Conservation (phyloP, 139 green algal genomes). For the Choricystis sp. region DNA sequence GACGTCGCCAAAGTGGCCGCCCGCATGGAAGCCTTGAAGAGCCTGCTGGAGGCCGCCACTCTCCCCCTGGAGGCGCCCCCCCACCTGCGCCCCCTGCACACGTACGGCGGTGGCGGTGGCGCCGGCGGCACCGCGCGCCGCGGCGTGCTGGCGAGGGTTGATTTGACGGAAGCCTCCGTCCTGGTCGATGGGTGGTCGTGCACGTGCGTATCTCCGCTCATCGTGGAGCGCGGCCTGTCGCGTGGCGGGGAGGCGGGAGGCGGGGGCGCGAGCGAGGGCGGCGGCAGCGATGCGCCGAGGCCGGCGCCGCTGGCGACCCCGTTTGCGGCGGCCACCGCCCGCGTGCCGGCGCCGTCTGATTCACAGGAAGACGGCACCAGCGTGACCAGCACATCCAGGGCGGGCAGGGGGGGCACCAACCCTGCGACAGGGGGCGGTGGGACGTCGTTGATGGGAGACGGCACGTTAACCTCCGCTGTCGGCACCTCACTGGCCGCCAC, state of each 20-base stretch:
- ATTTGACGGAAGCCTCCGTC: background rate
- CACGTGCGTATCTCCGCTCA: background rate
- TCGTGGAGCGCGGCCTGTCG: background rate
- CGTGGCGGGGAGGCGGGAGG: background rate
- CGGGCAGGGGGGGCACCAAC: no score
- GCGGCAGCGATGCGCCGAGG: background rate
- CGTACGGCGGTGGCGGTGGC: no score
- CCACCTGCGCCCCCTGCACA: no score
- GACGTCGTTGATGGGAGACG: no score
- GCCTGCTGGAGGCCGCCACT: background rate
- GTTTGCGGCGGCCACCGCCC: background rate
- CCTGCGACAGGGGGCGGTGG: no score
- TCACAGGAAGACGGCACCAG: no score
- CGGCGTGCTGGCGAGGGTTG: background rate
- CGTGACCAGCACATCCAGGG: no score
- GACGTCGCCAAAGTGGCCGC: background rate
- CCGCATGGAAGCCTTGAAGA: background rate
- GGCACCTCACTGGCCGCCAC: no score
- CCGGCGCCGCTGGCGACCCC: background rate
- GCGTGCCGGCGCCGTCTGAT: no score
- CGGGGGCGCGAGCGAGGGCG: background rate
- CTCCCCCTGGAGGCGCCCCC: no score
- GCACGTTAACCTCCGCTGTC: no score
- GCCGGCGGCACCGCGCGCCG: no score
- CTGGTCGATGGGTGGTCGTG: background rate